These are phyloP conservation scores for Tremella fuciformis DNA, from an alignment of 768 basidiomycete genomes.

Conservation along the genomic window DNA sequence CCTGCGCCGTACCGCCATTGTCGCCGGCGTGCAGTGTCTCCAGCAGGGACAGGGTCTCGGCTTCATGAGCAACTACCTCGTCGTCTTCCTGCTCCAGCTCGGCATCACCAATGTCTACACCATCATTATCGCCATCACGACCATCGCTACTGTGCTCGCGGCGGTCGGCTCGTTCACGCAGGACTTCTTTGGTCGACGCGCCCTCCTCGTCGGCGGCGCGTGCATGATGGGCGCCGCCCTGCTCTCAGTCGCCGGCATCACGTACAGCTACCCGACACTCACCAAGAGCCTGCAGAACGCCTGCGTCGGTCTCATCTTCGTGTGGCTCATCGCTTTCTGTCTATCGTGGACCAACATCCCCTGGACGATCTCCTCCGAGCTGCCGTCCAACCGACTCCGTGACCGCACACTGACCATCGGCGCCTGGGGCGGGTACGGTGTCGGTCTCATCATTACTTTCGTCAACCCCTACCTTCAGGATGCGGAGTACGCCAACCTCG, in stretches of 20 bases:
- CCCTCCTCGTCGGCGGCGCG: constrained; percentile 2
- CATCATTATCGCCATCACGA: constrained; percentile 3
- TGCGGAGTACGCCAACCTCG: constrained; percentile 28
- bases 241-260: constrained; percentile 3
- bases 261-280: neutral
- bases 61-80: constrained; percentile 12
- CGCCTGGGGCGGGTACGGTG: constrained; percentile 20
- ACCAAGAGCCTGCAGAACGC: neutral
- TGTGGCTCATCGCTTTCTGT: constrained; percentile 15
- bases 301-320: constrained; percentile 4
- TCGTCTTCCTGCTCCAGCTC: constrained; percentile 7
- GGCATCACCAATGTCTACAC: constrained; percentile 10
- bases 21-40: constrained; percentile 1
- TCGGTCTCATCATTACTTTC: constrained; percentile 27
- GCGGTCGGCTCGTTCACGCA: constrained; percentile 7
- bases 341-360: constrained; percentile 26
- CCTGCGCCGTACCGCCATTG: constrained; percentile 4
- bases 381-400: constrained; percentile 22
- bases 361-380: constrained; percentile 29
- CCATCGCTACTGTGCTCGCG: neutral
- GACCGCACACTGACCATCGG: constrained; percentile 30
- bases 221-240: neutral
- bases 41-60: constrained; percentile 7
- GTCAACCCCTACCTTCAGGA: constrained; percentile 36
- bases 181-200: constrained; percentile 7